phyloP scores from a whole-genome alignment of 495 filamentous ascomycete species.

The Apiosordaria backusii region DNA sequence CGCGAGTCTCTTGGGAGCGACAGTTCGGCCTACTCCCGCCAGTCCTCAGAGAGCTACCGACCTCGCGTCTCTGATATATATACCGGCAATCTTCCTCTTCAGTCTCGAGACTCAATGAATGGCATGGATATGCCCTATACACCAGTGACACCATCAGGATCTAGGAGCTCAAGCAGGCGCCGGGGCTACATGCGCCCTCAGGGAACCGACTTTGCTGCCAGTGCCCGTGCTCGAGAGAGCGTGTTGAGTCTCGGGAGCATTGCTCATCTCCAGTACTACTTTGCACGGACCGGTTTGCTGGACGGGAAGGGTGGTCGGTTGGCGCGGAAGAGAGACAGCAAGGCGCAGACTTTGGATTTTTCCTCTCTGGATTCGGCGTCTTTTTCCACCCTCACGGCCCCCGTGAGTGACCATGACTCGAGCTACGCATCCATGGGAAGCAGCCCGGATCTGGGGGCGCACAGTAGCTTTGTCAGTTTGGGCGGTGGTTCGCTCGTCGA shows the following conservation, averaged over 20 bases:
- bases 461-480: slow-evolving; percentile 28
- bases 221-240: slow-evolving; percentile 82
- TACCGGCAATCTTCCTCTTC: slow-evolving; percentile 41
- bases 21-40: slow-evolving; percentile 49
- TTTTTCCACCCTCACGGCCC: slow-evolving; percentile 38
- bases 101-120: slow-evolving; percentile 46
- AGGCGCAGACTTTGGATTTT: slow-evolving; percentile 46
- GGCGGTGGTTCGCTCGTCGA: slow-evolving; percentile 45
- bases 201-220: slow-evolving; percentile 85
- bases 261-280: slow-evolving; percentile 96
- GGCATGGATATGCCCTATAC: slow-evolving; percentile 35
- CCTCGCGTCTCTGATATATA: slow-evolving; percentile 34
- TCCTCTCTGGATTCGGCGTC: slow-evolving; percentile 40
- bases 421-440: slow-evolving; percentile 55
- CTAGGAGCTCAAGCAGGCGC: slow-evolving; percentile 50
- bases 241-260: slow-evolving; percentile 96
- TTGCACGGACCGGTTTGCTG: slow-evolving; percentile 86
- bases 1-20: slow-evolving; percentile 50
- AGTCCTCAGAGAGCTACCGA: slow-evolving; percentile 46
- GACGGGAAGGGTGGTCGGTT: slow-evolving; percentile 90
- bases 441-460: slow-evolving; percentile 48
- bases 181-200: slow-evolving; percentile 89
- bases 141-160: slow-evolving; percentile 2
- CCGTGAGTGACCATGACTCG: slow-evolving; percentile 48
- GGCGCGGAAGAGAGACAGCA: slow-evolving; percentile 63